Conservation (phyloP, 768 basidiomycete species). For the Lyophyllum shimeji region DNA sequence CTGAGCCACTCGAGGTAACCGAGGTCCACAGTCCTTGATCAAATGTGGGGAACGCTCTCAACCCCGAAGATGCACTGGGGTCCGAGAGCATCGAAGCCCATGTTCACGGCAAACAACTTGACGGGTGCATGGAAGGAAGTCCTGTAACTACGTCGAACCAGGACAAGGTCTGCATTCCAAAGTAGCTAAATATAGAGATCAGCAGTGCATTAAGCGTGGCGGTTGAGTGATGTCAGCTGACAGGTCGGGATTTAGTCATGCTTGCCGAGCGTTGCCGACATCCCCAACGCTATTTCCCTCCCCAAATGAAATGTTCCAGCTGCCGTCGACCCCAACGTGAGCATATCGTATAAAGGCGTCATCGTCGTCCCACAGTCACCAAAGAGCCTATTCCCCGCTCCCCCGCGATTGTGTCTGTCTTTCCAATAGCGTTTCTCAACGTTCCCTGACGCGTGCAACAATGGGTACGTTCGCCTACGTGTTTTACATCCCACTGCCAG, state of each 20-base stretch:
- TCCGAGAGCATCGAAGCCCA: background rate
- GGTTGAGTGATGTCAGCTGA: background rate
- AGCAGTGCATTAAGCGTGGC: background rate
- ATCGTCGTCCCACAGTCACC: background rate
- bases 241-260: conserved; percentile 9
- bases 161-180: background rate
- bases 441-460: conserved; percentile 13
- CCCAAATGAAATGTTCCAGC: conserved; percentile 16
- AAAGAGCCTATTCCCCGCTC: conserved; percentile 6
- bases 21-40: background rate
- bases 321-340: conserved; percentile 20
- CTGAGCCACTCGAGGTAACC: background rate
- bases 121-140: background rate
- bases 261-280: conserved; percentile 20
- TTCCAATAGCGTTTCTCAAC: conserved; percentile 1
- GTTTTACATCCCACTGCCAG: background rate
- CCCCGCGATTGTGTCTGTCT: conserved; percentile 2
- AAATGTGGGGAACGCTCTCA: background rate
- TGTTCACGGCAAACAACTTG: background rate
- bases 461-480: conserved; percentile 37
- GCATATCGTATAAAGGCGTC: conserved; percentile 27
- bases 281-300: conserved; percentile 18
- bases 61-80: background rate
- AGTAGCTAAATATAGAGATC: background rate
- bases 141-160: background rate